Conservation (phyloP, 371 early-diverging fungal species). For the Mucor plumbeus region DNA sequence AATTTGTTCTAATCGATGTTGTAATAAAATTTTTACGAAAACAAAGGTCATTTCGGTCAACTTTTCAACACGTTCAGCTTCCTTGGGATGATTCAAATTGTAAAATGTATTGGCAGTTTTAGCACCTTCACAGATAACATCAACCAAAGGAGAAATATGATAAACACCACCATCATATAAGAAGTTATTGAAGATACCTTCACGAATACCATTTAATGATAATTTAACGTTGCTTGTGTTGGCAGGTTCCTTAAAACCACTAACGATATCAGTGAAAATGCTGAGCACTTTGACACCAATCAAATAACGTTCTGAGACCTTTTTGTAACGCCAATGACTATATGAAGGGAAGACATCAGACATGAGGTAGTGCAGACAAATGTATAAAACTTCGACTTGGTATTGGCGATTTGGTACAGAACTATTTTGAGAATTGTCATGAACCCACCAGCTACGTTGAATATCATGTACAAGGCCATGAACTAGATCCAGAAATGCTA, state of each 20-base stretch:
- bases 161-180: slow-evolving; percentile 45
- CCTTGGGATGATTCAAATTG: slow-evolving; percentile 29
- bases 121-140: slow-evolving; percentile 41
- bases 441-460: slow-evolving; percentile 44
- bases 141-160: slow-evolving; percentile 44
- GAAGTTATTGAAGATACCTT: slow-evolving; percentile 39
- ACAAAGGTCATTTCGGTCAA: slow-evolving; percentile 40
- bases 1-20: slow-evolving; percentile 37
- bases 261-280: slow-evolving; percentile 41
- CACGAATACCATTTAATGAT: slow-evolving; percentile 33
- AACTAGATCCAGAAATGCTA: slow-evolving; percentile 49
- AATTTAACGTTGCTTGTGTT: background rate
- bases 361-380: slow-evolving; percentile 47
- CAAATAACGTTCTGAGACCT: slow-evolving; percentile 44
- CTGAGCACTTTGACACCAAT: slow-evolving; percentile 45
- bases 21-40: slow-evolving; percentile 42
- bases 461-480: slow-evolving; percentile 44
- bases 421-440: slow-evolving; percentile 14
- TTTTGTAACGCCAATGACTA: slow-evolving; percentile 48
- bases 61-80: slow-evolving; percentile 39
- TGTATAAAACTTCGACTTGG: slow-evolving; percentile 35
- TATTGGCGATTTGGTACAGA: background rate
- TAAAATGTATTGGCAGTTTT: slow-evolving; percentile 38
- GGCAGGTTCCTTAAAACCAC: slow-evolving; percentile 26
- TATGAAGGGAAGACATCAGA: slow-evolving; percentile 51